Evolutionary conservation across 2,329 filamentous ascomycete genomes (phyloP), one percentile per base, ranked within the genome.

Genomic region (Mycosphaerella sp.): DNA sequence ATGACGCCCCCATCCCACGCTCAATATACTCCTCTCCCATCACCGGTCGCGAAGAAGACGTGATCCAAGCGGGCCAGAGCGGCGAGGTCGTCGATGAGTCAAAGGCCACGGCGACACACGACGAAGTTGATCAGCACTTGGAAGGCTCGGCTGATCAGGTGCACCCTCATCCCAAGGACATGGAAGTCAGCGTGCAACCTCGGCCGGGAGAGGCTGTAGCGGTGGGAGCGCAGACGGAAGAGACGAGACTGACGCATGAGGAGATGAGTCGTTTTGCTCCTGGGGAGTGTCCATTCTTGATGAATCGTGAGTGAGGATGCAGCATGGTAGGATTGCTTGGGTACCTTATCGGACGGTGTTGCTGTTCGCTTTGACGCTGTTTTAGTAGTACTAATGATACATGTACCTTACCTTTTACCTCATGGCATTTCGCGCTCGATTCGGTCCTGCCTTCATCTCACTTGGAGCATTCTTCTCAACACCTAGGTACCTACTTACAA

Each of bases 181-280:
- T 62, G 54, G 67, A 70, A 53, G 44, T 63, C 37, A 50, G 56
- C 0, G 63, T 70, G 21, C 49, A 60, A 35, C 66, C 68, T 6
- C 50, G 46, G 5, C 52, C 64, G 16, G 69, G 69, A 18, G 64
- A 71, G 45, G 69, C 68, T 17, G 66, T 70, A 12, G 69, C 63
- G 4, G 60, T 62, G n/a, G 54, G 62, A 13, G 55, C 64, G 8
- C 52, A 55, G 18, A 62, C 60, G 21, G 58, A 66, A 28, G 68
- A 70, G 61, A 65, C 66, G 25, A 60, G 55, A 41, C 25, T 61
- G 55, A 68, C 68, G 42, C 62, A 67, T 44, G 63, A 68, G 56
- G 69, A 71, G 59, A 71, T 71, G 69, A 66, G 65, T 45, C 54
- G 46, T 35, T 56, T 67, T 37, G 54, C 53, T 10, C 45, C 57